Conservation (phyloP, 345 rosid genomes). For the Gossypium raimondii region DNA sequence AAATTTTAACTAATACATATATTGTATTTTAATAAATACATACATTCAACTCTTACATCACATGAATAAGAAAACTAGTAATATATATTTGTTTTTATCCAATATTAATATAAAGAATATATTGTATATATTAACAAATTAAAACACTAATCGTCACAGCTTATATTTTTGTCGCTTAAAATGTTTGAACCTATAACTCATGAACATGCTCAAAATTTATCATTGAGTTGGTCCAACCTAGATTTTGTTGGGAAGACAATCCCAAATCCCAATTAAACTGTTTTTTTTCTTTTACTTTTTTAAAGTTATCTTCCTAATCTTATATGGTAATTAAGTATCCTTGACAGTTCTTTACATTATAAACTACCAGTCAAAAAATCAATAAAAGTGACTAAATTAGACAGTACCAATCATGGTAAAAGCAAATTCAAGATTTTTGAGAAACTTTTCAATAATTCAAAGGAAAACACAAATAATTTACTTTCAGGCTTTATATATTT, state of each 20-base stretch:
- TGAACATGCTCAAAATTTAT: conserved; percentile 3
- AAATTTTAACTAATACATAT: too few species aligned
- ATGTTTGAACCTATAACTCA: not conserved
- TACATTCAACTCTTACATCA: too few species aligned
- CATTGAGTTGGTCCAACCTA: conserved; percentile 9
- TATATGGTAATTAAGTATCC: too few species aligned
- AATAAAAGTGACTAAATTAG: not conserved
- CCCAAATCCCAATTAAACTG: not conserved
- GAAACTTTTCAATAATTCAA: conserved; percentile 9
- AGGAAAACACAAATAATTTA: not conserved
- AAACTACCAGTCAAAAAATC: not conserved
- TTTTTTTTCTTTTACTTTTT: not conserved
- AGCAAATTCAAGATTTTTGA: not conserved
- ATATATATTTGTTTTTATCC: too few species aligned
- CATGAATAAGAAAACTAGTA: too few species aligned
- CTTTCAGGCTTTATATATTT: not conserved
- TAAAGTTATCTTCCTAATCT: not conserved
- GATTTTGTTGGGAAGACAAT: not conserved
- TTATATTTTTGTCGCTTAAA: not conserved
- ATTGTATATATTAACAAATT: too few species aligned
- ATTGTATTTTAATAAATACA: too few species aligned
- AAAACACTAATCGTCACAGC: not conserved
- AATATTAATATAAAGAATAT: too few species aligned
- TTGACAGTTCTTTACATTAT: not conserved
- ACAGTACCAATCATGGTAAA: not conserved